Evolutionary conservation across 2,329 filamentous ascomycete species (phyloP).

Genomic region (Colletotrichum sp.): DNA sequence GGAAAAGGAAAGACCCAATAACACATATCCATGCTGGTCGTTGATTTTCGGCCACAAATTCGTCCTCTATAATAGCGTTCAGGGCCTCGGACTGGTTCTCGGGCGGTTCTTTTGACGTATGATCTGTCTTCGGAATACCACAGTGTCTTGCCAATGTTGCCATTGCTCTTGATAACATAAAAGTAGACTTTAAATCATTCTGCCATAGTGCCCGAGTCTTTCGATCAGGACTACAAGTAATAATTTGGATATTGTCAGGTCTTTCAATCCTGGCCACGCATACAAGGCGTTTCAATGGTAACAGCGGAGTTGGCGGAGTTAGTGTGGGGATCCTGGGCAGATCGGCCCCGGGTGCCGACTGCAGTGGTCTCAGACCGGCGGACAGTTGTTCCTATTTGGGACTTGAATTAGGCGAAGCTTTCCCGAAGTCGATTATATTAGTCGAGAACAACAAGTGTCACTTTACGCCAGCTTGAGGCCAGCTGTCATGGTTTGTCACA

Average conservation of each 20-base stretch:
- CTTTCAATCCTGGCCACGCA: background rate
- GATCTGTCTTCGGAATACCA: background rate
- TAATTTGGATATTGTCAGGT: background rate
- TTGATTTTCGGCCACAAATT: background rate
- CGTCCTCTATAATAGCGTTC: background rate
- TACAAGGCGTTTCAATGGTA: background rate
- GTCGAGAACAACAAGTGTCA: background rate
- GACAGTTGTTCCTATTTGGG: background rate
- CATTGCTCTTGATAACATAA: background rate
- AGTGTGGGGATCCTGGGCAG: background rate
- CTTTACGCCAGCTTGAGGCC: background rate
- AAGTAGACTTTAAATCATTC: background rate
- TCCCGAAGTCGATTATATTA: background rate
- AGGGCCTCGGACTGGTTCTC: background rate
- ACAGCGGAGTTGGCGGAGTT: background rate
- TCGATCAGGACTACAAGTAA: background rate
- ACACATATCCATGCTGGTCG: slow-evolving; percentile 6
- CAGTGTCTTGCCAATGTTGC: background rate
- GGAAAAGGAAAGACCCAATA: background rate
- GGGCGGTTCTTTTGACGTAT: background rate
- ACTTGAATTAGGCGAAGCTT: background rate
- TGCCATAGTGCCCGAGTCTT: background rate
- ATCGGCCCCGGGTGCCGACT: background rate
- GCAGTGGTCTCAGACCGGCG: background rate
- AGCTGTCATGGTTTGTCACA: background rate